These are phyloP conservation scores for Paramecium tetraurelia DNA, from an alignment of 73 alveolate species.

Conservation along the genomic window DNA sequence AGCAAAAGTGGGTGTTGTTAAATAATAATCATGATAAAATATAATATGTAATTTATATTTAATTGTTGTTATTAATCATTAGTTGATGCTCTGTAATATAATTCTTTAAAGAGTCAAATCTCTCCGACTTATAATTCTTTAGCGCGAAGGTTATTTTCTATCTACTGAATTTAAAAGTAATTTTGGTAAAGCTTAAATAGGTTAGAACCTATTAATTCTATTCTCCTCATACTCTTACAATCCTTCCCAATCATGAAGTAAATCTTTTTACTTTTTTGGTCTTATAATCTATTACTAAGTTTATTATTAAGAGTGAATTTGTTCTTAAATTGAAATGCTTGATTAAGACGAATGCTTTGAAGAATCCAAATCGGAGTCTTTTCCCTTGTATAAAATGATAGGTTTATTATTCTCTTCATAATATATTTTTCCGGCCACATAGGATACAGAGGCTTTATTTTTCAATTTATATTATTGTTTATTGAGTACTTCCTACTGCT, in stretches of 20 bases:
- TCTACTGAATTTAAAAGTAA: neutral
- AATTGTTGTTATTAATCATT: neutral
- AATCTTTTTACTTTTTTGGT: neutral
- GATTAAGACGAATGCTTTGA: neutral
- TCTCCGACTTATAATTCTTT: neutral
- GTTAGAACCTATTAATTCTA: neutral
- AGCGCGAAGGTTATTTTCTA: neutral
- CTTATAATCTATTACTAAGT: neutral
- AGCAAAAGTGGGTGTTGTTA: conserved; percentile 83
- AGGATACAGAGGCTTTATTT: neutral
- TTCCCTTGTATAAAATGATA: neutral
- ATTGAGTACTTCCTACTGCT: neutral
- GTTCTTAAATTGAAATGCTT: neutral
- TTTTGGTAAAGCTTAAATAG: neutral
- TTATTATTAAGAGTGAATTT: neutral
- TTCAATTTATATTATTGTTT: neutral
- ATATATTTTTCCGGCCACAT: neutral
- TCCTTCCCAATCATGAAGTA: conserved; percentile 9
- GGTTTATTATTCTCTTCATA: neutral
- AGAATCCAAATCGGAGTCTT: neutral
- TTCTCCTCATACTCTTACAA: neutral
- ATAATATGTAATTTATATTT: neutral
- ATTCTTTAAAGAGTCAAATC: neutral
- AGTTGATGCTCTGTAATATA: neutral
- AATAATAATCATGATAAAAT: conserved; percentile 51